Evolutionary conservation across 2,329 filamentous ascomycete species (phyloP).

Genomic region (Lojkania enalia): DNA sequence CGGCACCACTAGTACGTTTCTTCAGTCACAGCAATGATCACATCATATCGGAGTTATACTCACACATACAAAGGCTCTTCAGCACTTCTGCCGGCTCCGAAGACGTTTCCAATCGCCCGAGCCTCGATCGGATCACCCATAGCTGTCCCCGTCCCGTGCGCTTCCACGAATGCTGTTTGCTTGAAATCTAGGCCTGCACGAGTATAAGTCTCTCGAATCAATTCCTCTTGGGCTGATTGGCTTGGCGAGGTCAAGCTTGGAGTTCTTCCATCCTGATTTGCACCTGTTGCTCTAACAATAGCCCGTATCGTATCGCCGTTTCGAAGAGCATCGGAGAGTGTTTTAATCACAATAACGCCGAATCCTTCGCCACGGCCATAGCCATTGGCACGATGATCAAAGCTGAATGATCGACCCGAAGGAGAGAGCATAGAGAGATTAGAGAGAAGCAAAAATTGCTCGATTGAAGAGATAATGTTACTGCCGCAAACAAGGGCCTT

Average conservation of each 20-base stretch:
- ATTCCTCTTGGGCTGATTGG: slow-evolving; percentile 36
- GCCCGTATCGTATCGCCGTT: slow-evolving; percentile 57
- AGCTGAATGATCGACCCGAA: slow-evolving; percentile 29
- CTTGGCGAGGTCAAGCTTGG: slow-evolving; percentile 44
- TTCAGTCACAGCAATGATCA: no score
- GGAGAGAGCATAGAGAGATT: slow-evolving; percentile 26
- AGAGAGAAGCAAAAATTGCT: no score
- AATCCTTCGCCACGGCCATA: slow-evolving; percentile 53
- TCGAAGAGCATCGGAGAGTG: slow-evolving; percentile 56
- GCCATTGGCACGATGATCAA: slow-evolving; percentile 26
- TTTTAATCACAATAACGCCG: slow-evolving; percentile 60
- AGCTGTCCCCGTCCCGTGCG: slow-evolving; percentile 21
- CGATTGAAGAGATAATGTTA: no score
- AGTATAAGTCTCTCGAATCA: slow-evolving; percentile 43
- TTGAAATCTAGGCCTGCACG: slow-evolving; percentile 35
- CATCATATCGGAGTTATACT: no score
- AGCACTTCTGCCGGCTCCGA: slow-evolving; percentile 8
- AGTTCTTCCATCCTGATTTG: slow-evolving; percentile 56
- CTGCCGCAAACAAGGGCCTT: neutral
- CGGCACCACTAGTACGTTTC: no score
- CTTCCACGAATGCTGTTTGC: slow-evolving; percentile 26
- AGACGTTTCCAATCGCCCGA: slow-evolving; percentile 23
- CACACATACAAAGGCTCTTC: slow-evolving; percentile 10
- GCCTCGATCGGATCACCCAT: slow-evolving; percentile 33
- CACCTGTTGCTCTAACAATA: slow-evolving; percentile 45